Evolutionary conservation across 1,284 basidiomycete genomes (phyloP).

Genomic region (Puccinia triticina): DNA sequence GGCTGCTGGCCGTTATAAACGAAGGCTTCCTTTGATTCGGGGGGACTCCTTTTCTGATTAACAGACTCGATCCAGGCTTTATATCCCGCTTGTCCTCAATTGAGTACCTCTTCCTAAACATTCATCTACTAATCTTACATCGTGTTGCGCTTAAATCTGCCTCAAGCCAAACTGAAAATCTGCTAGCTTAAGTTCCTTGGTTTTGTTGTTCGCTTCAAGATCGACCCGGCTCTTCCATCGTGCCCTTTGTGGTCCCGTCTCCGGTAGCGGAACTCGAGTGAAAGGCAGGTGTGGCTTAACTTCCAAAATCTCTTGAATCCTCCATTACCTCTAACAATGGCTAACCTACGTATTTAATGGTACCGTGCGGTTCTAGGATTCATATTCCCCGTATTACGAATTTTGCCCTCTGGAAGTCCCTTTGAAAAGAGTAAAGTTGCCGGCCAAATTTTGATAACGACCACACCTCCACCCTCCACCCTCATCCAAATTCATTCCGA

Average conservation of each 20-base stretch:
- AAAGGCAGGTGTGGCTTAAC: conserved; percentile 33
- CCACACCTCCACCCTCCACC: not conserved
- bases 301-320: conserved; percentile 14
- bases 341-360: not conserved
- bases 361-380: not conserved
- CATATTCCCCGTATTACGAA: not conserved
- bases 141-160: not conserved
- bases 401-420: conserved; percentile 25
- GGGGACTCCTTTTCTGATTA: not conserved
- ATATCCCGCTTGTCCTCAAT: not conserved
- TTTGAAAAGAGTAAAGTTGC: conserved; percentile 1
- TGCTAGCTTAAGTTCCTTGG: not conserved
- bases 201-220: not conserved
- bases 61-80: not conserved
- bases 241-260: conserved; percentile 14
- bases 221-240: conserved; percentile 7
- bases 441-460: conserved; percentile 4
- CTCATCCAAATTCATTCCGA: conserved; percentile 8
- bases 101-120: not conserved
- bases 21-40: conserved; percentile 7
- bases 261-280: conserved; percentile 10
- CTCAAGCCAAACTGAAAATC: conserved; percentile 10
- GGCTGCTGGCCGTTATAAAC: not conserved
- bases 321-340: conserved; percentile 13
- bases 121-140: conserved; percentile 7